phyloP scores from a whole-genome alignment of 768 basidiomycete genomes.

The Mycena leptocephala region DNA sequence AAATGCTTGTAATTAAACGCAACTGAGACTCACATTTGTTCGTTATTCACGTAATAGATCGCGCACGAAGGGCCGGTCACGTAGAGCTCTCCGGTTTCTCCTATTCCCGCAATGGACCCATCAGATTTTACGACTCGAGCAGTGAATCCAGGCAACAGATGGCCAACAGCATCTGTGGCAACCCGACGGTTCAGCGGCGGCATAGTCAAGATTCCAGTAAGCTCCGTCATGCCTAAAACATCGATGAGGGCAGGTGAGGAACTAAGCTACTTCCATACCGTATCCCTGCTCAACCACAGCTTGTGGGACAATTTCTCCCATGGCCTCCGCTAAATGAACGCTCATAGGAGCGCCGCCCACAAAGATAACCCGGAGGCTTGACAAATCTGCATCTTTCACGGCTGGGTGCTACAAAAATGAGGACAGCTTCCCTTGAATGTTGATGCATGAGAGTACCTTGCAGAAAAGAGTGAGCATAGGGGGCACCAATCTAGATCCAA shows the following conservation, averaged over 20 bases:
- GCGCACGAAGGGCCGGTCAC: slow-evolving; percentile 56
- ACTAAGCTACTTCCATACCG: slow-evolving; percentile 39
- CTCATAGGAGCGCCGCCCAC: too few species aligned
- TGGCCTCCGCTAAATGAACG: too few species aligned
- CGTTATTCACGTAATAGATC: slow-evolving; percentile 54
- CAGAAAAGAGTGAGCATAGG: slow-evolving; percentile 57
- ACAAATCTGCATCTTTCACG: too few species aligned
- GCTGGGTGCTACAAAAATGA: slow-evolving; percentile 50
- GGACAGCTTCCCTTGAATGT: too few species aligned
- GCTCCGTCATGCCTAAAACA: too few species aligned
- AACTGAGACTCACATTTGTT: slow-evolving; percentile 56
- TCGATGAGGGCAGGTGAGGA: slow-evolving; percentile 60
- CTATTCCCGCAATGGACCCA: slow-evolving; percentile 51
- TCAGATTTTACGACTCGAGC: slow-evolving; percentile 55
- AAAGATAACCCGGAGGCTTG: too few species aligned
- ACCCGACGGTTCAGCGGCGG: too few species aligned
- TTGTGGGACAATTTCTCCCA: too few species aligned
- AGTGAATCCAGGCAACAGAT: slow-evolving; percentile 54
- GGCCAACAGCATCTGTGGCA: too few species aligned
- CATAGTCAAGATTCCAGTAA: slow-evolving; percentile 50
- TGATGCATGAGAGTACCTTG: slow-evolving; percentile 33
- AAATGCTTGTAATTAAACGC: too few species aligned
- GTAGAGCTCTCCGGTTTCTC: slow-evolving; percentile 60
- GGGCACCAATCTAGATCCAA: slow-evolving; percentile 53
- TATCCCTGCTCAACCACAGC: slow-evolving; percentile 60